Evolutionary conservation across 2,329 filamentous ascomycete genomes (phyloP).

Genomic region (Aulographum hederae): DNA sequence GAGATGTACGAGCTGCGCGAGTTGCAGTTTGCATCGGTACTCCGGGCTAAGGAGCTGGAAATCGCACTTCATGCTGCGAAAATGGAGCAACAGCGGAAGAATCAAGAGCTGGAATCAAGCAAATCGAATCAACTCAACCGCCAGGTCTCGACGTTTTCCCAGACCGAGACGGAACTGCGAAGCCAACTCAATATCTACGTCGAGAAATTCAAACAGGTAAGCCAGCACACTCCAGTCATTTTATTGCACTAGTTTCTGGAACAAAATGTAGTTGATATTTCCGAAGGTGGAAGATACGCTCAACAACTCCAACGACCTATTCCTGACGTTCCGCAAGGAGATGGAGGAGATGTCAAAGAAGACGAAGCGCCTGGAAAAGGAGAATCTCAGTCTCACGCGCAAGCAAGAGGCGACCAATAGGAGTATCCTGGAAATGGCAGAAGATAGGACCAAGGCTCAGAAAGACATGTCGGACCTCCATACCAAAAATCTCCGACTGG

Average conservation of each 20-base stretch:
- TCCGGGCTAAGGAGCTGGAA: slow-evolving; percentile 89
- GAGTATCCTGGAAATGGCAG: slow-evolving; percentile 94
- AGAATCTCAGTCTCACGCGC: slow-evolving; percentile 76
- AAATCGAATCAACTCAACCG: slow-evolving; percentile 72
- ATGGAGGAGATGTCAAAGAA: slow-evolving; percentile 99
- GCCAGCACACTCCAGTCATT: slow-evolving; percentile 11
- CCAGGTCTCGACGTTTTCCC: slow-evolving; percentile 88
- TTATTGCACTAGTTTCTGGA: slow-evolving; percentile 7
- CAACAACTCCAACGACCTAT: slow-evolving; percentile 95
- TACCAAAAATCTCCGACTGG: slow-evolving; percentile 78
- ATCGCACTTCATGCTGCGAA: slow-evolving; percentile 82
- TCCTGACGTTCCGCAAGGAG: slow-evolving; percentile 91
- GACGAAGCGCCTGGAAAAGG: slow-evolving; percentile 89
- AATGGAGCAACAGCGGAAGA: slow-evolving; percentile 78
- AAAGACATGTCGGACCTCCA: slow-evolving; percentile 62
- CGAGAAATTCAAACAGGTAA: slow-evolving; percentile 98
- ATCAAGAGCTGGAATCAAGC: slow-evolving; percentile 61
- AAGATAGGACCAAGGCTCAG: slow-evolving; percentile 64
- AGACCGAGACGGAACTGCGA: slow-evolving; percentile 83
- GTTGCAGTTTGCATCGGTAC: slow-evolving; percentile 76
- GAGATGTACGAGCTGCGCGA: slow-evolving; percentile 95
- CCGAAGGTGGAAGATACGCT: slow-evolving; percentile 89
- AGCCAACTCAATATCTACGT: slow-evolving; percentile 97
- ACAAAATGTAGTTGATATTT: slow-evolving; percentile 11
- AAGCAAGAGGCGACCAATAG: slow-evolving; percentile 88